Evolutionary conservation across 805 yeast species (phyloP), one percentile per base, ranked within the genome.

Genomic region (Metschnikowia cubensis): DNA sequence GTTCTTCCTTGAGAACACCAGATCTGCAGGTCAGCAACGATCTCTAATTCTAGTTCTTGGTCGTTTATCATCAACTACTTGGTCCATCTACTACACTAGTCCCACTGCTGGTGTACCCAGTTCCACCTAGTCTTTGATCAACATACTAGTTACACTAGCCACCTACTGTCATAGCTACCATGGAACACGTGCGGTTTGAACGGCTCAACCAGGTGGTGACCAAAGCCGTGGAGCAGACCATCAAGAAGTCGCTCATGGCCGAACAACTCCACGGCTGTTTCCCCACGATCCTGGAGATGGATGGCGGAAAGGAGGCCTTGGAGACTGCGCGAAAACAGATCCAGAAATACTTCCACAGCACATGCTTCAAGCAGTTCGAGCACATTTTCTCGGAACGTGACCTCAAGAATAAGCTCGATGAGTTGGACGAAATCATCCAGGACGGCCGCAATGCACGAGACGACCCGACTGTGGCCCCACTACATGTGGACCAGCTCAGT

Each of bases 241-340:
- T 81, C 35, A 65, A 63, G 39, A 76, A 73, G 54, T 70, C 81
- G 38, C 67, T 81, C 36, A 71, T 75, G 21, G 65, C 73, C 49
- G 85, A 82, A 13, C 79, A 79, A 52, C 61, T 83, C 21, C 65
- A 70, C 45, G 59, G 74, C 18, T 82, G 87, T 59, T 83, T 79
- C 59, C 87, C 87, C 2, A 63, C 67, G 6, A 71, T 81, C 39
- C 73, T 83, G 2, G 49, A 60, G n/a, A 64, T 75, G 14, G 69
- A 66, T n/a, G 73, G 70, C 21, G 85, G 84, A 3, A 63, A 67
- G 3, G 67, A 67, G 21, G 61, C 74, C 3, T 63, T 82, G 10
- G 70, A 71, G 18, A 71, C 74, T 22, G 83, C 84, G 6, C 69
- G 81, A 43, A 65, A 69, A 18, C 87, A 82, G 56, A 76, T 83